These are phyloP conservation scores for Nothophytophthora sp. DNA, from an alignment of 352 stramenopile genomes.

Conservation along the genomic window DNA sequence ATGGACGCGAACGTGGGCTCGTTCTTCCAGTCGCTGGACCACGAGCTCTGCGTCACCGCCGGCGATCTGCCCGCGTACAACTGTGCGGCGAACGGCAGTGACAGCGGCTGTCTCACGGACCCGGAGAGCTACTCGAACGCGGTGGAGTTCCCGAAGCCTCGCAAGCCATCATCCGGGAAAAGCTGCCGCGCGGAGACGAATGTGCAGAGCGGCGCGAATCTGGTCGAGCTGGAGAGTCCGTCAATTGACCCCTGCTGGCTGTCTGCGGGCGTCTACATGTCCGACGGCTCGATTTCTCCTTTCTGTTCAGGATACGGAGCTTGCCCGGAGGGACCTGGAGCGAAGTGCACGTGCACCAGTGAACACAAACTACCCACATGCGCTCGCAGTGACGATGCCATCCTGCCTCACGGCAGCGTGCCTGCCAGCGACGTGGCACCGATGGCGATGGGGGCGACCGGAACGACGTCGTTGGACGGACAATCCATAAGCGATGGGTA, in stretches of 20 bases:
- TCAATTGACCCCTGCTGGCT: slow-evolving; percentile 85
- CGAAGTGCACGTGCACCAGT: slow-evolving; percentile 61
- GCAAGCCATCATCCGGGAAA: slow-evolving; percentile 22
- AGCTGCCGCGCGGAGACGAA: slow-evolving; percentile 10
- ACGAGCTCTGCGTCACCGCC: slow-evolving; percentile 30
- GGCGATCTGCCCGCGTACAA: slow-evolving; percentile 57
- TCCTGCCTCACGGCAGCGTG: slow-evolving; percentile 24
- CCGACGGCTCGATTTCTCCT: slow-evolving; percentile 49
- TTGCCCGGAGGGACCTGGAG: slow-evolving; percentile 62
- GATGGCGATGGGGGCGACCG: background rate
- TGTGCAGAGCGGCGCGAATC: background rate
- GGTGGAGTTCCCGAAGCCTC: slow-evolving; percentile 43
- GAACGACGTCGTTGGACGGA: slow-evolving; percentile 1
- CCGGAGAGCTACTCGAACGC: slow-evolving; percentile 39
- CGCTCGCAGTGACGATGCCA: slow-evolving; percentile 40
- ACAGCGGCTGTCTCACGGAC: slow-evolving; percentile 45
- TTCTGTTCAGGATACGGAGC: slow-evolving; percentile 77
- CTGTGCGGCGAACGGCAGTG: slow-evolving; percentile 45
- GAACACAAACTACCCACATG: slow-evolving; percentile 35
- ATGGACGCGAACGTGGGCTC: slow-evolving; percentile 46
- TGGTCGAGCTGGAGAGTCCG: slow-evolving; percentile 24
- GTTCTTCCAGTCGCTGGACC: slow-evolving; percentile 43
- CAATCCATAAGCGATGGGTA: slow-evolving; percentile 4
- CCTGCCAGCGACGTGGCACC: background rate
- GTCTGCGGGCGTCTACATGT: slow-evolving; percentile 55